Conservation (phyloP, 225 moss, liverwort and hornwort genomes). For the Sphagnum contortum region DNA sequence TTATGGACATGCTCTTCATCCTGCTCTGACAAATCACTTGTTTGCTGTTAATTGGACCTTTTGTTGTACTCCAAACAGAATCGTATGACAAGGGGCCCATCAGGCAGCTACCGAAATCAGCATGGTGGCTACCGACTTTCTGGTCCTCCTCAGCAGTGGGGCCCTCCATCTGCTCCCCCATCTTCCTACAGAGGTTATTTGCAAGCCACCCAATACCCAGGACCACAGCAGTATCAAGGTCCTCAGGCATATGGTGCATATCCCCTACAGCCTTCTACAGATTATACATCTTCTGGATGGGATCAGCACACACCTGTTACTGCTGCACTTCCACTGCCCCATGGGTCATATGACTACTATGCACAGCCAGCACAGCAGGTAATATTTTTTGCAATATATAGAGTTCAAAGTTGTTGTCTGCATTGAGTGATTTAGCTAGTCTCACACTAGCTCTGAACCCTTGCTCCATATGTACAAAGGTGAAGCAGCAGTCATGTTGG, state of each 20-base stretch:
- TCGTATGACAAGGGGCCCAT: conserved; percentile 75
- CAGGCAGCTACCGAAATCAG: conserved; percentile 67
- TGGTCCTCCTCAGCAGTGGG: conserved; percentile 91
- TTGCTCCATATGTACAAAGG: too few relatives aligned
- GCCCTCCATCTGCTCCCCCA: conserved; percentile 69
- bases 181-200: conserved; percentile 70
- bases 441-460: too few relatives aligned
- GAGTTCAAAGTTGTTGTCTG: too few relatives aligned
- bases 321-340: conserved; percentile 82
- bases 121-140: conserved; percentile 82
- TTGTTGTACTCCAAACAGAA: conserved; percentile 54
- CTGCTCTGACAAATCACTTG: background rate
- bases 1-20: conserved; percentile 19
- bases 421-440: too few relatives aligned
- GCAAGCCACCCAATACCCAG: conserved; percentile 83
- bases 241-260: conserved; percentile 74
- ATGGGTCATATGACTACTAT: conserved; percentile 78
- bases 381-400: too few relatives aligned
- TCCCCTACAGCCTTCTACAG: conserved; percentile 75
- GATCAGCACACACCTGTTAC: conserved; percentile 88
- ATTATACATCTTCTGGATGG: conserved; percentile 76
- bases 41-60: conserved; percentile 21
- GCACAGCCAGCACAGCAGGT: conserved; percentile 87
- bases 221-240: conserved; percentile 24
- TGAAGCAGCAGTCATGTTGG: too few relatives aligned